A percentile compares a stretch with the other conserved stretches of the same genome.
Evolutionary conservation across 2,329 filamentous ascomycete species (phyloP).

Genomic region (Pestalotiopsis sp.): DNA sequence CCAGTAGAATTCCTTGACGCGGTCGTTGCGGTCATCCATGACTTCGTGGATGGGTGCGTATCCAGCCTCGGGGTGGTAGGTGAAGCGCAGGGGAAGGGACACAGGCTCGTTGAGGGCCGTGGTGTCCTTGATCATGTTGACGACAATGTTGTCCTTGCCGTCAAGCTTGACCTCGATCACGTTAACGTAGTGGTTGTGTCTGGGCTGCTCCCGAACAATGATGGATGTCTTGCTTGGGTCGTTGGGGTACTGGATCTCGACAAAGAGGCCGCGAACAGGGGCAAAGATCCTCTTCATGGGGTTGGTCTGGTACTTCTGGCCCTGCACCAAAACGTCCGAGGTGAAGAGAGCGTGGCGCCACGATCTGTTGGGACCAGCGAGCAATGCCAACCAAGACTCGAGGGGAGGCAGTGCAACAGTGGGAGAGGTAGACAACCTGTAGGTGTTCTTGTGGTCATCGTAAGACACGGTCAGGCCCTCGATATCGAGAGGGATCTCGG

Average conservation of each 20-base stretch:
- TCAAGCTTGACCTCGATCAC: slow-evolving; percentile 83
- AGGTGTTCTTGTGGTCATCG: slow-evolving; percentile 78
- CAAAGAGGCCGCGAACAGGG: slow-evolving; percentile 81
- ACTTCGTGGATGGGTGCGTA: slow-evolving; percentile 98
- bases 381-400: slow-evolving; percentile 84
- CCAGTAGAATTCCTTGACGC: slow-evolving; percentile 99
- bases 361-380: slow-evolving; percentile 83
- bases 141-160: slow-evolving; percentile 76
- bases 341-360: slow-evolving; percentile 96
- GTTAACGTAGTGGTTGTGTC: slow-evolving; percentile 83
- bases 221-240: slow-evolving; percentile 84
- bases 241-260: slow-evolving; percentile 84
- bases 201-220: slow-evolving; percentile 82
- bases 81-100: slow-evolving; percentile 85
- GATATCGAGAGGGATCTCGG: slow-evolving; percentile 73
- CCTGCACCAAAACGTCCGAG: slow-evolving; percentile 91
- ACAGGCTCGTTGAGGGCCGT: slow-evolving; percentile 82
- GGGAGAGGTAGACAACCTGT: slow-evolving; percentile 78
- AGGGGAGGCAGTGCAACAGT: slow-evolving; percentile 74
- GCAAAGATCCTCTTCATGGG: slow-evolving; percentile 91
- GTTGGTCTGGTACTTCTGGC: slow-evolving; percentile 96
- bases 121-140: slow-evolving; percentile 92
- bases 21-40: slow-evolving; percentile 94
- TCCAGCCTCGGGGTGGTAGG: slow-evolving; percentile 90
- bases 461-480: slow-evolving; percentile 86